Evolutionary conservation across 768 basidiomycete species (phyloP).

Genomic region (Phaffia australis): DNA sequence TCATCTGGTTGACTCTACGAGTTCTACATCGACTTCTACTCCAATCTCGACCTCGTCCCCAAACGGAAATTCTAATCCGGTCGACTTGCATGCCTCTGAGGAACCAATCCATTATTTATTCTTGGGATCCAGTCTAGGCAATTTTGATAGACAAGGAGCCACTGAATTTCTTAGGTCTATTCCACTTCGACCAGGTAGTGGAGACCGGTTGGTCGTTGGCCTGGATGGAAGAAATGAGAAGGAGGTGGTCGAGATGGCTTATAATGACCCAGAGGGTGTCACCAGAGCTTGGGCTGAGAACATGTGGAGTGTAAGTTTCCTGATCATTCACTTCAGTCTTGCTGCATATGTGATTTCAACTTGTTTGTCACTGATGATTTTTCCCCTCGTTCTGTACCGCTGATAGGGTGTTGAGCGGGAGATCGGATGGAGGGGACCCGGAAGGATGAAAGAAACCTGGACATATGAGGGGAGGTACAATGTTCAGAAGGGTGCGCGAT

Average conservation of each 20-base stretch:
- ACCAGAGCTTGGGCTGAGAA: slow-evolving; percentile 23
- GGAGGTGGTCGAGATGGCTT: slow-evolving; percentile 60
- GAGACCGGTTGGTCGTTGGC: slow-evolving; percentile 79
- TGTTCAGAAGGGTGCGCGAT: slow-evolving; percentile 43
- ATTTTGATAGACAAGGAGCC: slow-evolving; percentile 64
- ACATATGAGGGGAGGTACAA: slow-evolving; percentile 58
- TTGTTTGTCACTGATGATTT: too few species aligned
- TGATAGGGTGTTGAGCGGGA: slow-evolving; percentile 17
- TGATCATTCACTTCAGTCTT: not conserved
- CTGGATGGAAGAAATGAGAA: slow-evolving; percentile 71
- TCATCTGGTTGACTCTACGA: not conserved
- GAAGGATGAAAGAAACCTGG: slow-evolving; percentile 52
- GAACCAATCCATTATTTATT: slow-evolving; percentile 71
- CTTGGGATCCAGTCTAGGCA: slow-evolving; percentile 83
- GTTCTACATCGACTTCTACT: not conserved
- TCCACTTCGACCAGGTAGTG: slow-evolving; percentile 54
- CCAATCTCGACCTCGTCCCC: slow-evolving; percentile 40
- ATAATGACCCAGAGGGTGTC: slow-evolving; percentile 23
- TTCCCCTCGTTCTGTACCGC: not conserved
- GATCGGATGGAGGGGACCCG: not conserved
- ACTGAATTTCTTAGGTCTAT: slow-evolving; percentile 63
- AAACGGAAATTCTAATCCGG: not conserved
- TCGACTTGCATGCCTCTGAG: not conserved
- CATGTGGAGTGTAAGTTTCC: slow-evolving; percentile 18
- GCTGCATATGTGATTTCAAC: too few species aligned